Conservation (phyloP, 2,329 filamentous ascomycete genomes). For the Pestalotiopsis sp. region DNA sequence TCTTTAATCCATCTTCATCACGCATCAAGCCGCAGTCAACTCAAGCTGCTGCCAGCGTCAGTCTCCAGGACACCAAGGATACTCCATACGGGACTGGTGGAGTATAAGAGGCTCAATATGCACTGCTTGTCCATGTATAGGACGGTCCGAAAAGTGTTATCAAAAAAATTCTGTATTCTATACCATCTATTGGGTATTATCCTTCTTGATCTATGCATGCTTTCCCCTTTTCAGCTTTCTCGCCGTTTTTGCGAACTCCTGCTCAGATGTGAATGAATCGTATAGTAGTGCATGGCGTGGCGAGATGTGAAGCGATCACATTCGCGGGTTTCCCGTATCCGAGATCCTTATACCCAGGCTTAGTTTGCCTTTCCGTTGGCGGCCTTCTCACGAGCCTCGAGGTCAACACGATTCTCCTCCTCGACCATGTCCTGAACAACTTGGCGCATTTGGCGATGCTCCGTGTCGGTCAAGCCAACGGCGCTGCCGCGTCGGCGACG, state of each 20-base stretch:
- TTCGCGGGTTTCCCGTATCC: background rate
- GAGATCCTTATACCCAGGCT: background rate
- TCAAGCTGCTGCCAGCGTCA: too few relatives aligned
- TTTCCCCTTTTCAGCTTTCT: background rate
- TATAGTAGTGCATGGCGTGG: background rate
- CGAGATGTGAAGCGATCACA: background rate
- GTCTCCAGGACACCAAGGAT: too few relatives aligned
- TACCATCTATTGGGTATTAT: background rate
- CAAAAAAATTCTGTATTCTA: background rate
- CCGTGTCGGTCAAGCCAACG: slow-evolving; percentile 44
- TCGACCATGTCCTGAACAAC: background rate
- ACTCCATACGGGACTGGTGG: too few relatives aligned
- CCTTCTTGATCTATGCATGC: background rate
- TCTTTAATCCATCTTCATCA: too few relatives aligned
- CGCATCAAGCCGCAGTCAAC: too few relatives aligned
- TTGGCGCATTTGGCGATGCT: slow-evolving; percentile 47
- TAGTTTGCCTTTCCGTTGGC: background rate
- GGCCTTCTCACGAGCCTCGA: slow-evolving; percentile 2
- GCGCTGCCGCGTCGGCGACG: slow-evolving; percentile 43
- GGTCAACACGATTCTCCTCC: background rate
- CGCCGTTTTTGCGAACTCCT: background rate
- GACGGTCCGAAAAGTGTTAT: background rate
- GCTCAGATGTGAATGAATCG: background rate
- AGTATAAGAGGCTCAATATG: too few relatives aligned
- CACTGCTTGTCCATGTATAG: too few relatives aligned